Percentiles rank a stretch among this genome's conserved stretches.
phyloP scores from a whole-genome alignment of 495 filamentous ascomycete species.

The Tuber magnatum region DNA sequence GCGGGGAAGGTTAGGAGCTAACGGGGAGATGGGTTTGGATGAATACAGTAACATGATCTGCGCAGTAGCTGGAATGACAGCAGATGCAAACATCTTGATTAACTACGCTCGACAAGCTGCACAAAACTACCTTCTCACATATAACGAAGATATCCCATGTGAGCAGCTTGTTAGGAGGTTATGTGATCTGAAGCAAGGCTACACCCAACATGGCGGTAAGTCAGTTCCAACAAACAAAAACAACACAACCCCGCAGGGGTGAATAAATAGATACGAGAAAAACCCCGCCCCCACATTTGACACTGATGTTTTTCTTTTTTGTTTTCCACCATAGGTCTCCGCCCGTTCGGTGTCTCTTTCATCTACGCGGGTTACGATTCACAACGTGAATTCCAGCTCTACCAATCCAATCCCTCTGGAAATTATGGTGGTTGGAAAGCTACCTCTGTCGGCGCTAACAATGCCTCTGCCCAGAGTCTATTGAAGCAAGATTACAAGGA shows the following conservation, averaged over 20 bases:
- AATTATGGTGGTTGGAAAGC: slow-evolving; percentile 99
- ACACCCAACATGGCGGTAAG: slow-evolving; percentile 84
- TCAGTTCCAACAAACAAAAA: slow-evolving; percentile 8
- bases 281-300: slow-evolving; percentile 17
- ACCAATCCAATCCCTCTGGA: slow-evolving; percentile 98
- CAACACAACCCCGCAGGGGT: slow-evolving; percentile 24
- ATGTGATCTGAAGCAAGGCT: slow-evolving; percentile 98
- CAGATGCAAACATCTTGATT: slow-evolving; percentile 99
- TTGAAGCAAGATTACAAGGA: slow-evolving; percentile 99
- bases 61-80: slow-evolving; percentile 97
- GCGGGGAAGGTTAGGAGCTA: background rate
- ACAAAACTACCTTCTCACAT: slow-evolving; percentile 93
- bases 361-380: slow-evolving; percentile 98
- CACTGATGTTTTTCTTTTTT: slow-evolving; percentile 11
- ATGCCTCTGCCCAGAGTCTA: slow-evolving; percentile 92
- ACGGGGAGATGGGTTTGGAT: slow-evolving; percentile 3
- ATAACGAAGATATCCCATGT: slow-evolving; percentile 99
- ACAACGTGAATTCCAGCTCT: slow-evolving; percentile 93
- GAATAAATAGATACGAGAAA: slow-evolving; percentile 3
- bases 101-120: slow-evolving; percentile 96
- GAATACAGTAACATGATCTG: slow-evolving; percentile 92
- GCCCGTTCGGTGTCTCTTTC: slow-evolving; percentile 97
- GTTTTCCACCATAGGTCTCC: slow-evolving; percentile 54
- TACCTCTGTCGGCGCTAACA: slow-evolving; percentile 94
- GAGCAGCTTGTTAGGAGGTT: slow-evolving; percentile 94